phyloP scores from a whole-genome alignment of 2,329 filamentous ascomycete genomes.

The Colletotrichum sp. region DNA sequence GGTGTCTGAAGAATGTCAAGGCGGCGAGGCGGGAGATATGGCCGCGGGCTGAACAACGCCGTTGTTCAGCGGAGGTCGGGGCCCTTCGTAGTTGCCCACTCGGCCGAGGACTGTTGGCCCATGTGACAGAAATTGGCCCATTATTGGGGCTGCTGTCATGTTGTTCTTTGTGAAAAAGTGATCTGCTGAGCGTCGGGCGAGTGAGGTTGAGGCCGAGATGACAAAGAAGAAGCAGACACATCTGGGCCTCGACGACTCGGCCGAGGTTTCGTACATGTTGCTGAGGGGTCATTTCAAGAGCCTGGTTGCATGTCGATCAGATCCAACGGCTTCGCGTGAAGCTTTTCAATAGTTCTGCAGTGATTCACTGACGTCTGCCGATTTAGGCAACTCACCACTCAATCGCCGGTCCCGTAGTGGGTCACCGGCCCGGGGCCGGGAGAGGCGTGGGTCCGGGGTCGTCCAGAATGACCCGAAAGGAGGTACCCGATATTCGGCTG shows the following conservation, averaged over 20 bases:
- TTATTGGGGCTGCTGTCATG: not conserved
- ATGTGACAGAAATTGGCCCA: not conserved
- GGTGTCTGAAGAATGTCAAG: not conserved
- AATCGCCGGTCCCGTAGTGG: not conserved
- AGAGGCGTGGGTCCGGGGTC: not conserved
- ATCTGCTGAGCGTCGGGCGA: not conserved
- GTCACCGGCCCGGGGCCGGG: not conserved
- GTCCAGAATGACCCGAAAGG: not conserved
- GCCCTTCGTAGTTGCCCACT: not conserved
- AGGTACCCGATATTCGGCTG: not conserved
- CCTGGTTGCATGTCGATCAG: not conserved
- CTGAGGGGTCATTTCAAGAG: not conserved
- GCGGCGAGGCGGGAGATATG: not conserved
- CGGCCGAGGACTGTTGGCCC: not conserved
- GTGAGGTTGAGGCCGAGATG: not conserved
- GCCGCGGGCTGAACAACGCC: not conserved
- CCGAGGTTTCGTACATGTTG: not conserved
- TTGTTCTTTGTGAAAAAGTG: not conserved
- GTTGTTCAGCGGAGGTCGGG: not conserved
- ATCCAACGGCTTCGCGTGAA: not conserved
- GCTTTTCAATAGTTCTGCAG: not conserved
- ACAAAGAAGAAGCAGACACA: not conserved
- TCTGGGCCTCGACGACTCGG: not conserved
- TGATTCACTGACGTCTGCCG: not conserved
- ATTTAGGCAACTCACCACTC: not conserved